phyloP scores from a whole-genome alignment of 176 grass and related monocot genomes.

The Ampelocalamus luodianensis region DNA sequence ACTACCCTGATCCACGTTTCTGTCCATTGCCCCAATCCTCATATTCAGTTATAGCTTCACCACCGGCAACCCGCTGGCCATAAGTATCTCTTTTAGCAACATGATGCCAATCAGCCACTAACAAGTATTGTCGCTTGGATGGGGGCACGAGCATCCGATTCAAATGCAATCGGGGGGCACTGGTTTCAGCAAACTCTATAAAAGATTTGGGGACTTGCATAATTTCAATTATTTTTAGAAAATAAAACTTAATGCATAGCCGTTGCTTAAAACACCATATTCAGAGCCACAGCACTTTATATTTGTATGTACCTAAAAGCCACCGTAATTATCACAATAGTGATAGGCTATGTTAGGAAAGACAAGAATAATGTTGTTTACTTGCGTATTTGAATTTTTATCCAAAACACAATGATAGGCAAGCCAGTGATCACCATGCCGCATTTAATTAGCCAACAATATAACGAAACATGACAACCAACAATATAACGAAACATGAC shows the following conservation, averaged over 20 bases:
- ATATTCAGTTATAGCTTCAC: slow-evolving; percentile 12
- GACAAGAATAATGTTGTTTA: background rate
- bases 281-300: background rate
- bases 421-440: background rate
- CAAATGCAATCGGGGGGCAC: background rate
- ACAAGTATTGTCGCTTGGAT: background rate
- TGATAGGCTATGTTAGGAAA: background rate
- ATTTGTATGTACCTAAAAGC: background rate
- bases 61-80: background rate
- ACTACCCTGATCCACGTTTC: slow-evolving; percentile 11
- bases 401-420: background rate
- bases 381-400: background rate
- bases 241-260: background rate
- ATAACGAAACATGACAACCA: background rate
- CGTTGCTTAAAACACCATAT: background rate
- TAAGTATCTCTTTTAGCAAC: slow-evolving; percentile 8
- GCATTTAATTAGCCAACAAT: background rate
- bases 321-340: background rate
- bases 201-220: background rate
- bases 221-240: slow-evolving; percentile 11
- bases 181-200: background rate
- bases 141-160: background rate
- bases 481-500: background rate
- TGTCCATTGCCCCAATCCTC: background rate
- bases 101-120: background rate